Percentiles rank a stretch among this genome's conserved stretches.
These are phyloP conservation scores for Phytophthora vignae DNA, from an alignment of 352 stramenopile genomes.

Conservation along the genomic window DNA sequence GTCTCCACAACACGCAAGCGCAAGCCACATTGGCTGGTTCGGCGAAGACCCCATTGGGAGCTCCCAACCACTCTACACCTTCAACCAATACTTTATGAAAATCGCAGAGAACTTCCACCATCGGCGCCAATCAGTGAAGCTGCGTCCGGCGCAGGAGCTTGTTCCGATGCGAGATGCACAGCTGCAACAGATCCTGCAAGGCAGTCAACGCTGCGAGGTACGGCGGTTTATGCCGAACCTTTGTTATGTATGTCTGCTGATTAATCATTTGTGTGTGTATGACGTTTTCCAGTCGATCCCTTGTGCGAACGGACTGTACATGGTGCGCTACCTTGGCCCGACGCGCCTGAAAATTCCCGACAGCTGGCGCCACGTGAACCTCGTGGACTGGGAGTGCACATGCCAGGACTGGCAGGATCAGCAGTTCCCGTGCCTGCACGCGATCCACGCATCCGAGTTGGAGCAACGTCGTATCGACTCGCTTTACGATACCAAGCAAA, in stretches of 20 bases:
- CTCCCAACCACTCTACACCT: conserved; percentile 69
- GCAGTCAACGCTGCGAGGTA: conserved; percentile 83
- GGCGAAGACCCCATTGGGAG: conserved; percentile 64
- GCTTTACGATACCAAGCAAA: conserved; percentile 71
- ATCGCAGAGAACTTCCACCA: conserved; percentile 76
- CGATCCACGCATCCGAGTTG: conserved; percentile 76
- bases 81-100: conserved; percentile 80
- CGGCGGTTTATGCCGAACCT: conserved; percentile 8
- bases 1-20: conserved; percentile 46
- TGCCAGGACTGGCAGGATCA: conserved; percentile 86
- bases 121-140: conserved; percentile 63
- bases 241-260: conserved; percentile 1
- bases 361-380: conserved; percentile 80
- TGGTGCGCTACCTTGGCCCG: conserved; percentile 77
- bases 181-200: conserved; percentile 73
- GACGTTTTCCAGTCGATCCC: conserved; percentile 86
- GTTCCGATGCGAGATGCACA: conserved; percentile 70
- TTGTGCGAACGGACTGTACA: conserved; percentile 81
- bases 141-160: conserved; percentile 63
- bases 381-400: conserved; percentile 79
- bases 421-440: conserved; percentile 79
- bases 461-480: conserved; percentile 78
- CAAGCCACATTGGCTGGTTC: conserved; percentile 66
- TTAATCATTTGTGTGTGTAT: no score
- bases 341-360: conserved; percentile 65